phyloP scores from a whole-genome alignment of 2,329 filamentous ascomycete genomes.

The Cryphonectria nitschkei region DNA sequence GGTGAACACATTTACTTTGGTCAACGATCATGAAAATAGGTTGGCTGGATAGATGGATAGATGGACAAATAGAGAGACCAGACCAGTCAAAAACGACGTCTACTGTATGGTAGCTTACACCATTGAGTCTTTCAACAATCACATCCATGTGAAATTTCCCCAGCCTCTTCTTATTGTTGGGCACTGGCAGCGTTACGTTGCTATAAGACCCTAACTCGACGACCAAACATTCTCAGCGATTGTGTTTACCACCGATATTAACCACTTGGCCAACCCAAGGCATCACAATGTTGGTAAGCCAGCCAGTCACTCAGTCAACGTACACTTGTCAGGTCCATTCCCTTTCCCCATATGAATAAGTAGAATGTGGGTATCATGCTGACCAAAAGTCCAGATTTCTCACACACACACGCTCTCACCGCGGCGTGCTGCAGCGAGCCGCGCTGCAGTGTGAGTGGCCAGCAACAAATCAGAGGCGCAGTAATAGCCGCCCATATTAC shows the following conservation, averaged over 20 bases:
- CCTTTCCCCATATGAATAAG: neutral
- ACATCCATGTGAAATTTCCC: neutral
- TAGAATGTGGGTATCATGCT: neutral
- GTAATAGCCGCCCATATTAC: constrained; percentile 27
- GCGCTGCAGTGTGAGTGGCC: neutral
- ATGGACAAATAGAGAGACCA: neutral
- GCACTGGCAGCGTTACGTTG: neutral
- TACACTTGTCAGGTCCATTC: too few species aligned
- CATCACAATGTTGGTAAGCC: neutral
- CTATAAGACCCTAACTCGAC: neutral
- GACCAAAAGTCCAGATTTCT: constrained; percentile 13
- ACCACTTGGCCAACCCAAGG: neutral
- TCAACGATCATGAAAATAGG: too few species aligned
- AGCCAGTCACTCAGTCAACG: neutral
- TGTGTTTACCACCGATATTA: too few species aligned
- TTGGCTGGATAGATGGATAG: neutral
- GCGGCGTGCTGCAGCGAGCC: constrained; percentile 2
- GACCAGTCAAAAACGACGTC: neutral
- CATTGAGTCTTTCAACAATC: neutral
- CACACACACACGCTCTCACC: neutral
- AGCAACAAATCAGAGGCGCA: constrained; percentile 24
- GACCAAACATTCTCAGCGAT: neutral
- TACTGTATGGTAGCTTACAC: neutral
- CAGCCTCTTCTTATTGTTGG: neutral
- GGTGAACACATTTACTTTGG: neutral